phyloP scores from a whole-genome alignment of 2,329 filamentous ascomycete species.

The Hypocreales sp. region DNA sequence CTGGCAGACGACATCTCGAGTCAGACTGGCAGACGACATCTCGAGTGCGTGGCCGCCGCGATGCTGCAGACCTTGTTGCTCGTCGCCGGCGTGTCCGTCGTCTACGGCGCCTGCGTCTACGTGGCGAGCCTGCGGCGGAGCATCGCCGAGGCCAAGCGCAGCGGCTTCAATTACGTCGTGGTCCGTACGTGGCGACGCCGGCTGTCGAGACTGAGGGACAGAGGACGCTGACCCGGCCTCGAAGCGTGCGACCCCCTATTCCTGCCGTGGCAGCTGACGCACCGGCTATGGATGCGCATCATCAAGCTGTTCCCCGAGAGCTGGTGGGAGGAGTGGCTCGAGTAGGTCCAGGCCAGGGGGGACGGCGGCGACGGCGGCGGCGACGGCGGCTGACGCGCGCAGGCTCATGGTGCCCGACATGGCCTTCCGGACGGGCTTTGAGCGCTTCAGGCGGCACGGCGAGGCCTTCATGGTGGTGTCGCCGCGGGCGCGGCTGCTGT shows the following conservation, averaged over 20 bases:
- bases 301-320: slow-evolving; percentile 37
- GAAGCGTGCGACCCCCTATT: slow-evolving; percentile 25
- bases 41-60: too few relatives aligned
- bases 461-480: slow-evolving; percentile 52
- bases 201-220: too few relatives aligned
- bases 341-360: too few relatives aligned
- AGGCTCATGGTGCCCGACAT: slow-evolving; percentile 45
- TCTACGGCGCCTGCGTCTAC: slow-evolving; percentile 16
- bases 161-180: slow-evolving; percentile 36
- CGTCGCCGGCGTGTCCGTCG: slow-evolving; percentile 16
- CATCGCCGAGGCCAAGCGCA: slow-evolving; percentile 31
- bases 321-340: slow-evolving; percentile 41
- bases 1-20: too few relatives aligned
- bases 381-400: too few relatives aligned
- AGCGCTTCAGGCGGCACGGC: slow-evolving; percentile 41
- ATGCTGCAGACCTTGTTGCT: slow-evolving; percentile 18
- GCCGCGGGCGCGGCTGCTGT: slow-evolving; percentile 35
- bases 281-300: slow-evolving; percentile 36
- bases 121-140: slow-evolving; percentile 24
- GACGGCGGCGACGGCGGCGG: too few relatives aligned
- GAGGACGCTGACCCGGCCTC: too few relatives aligned
- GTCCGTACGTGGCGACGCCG: slow-evolving; percentile 40
- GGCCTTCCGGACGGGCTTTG: slow-evolving; percentile 37
- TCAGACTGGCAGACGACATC: too few relatives aligned
- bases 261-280: slow-evolving; percentile 38